These are phyloP conservation scores for Blastomyces parvus DNA, from an alignment of 2,329 filamentous ascomycete genomes.

Conservation along the genomic window DNA sequence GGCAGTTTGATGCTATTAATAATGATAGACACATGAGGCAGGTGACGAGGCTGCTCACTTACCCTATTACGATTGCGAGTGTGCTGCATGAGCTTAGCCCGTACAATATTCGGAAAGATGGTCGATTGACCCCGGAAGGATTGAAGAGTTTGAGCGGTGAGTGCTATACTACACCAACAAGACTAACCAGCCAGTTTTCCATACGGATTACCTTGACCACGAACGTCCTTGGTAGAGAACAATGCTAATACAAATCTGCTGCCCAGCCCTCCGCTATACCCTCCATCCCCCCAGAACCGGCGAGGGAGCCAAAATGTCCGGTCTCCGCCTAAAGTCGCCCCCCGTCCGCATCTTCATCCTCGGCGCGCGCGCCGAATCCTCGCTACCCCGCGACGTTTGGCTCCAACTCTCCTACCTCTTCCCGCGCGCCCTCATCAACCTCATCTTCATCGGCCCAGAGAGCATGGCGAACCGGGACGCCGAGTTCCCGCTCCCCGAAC, in stretches of 20 bases:
- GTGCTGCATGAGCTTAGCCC: conserved; percentile 90
- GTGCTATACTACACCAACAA: conserved; percentile 38
- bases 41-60: conserved; percentile 84
- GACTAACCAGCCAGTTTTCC: not conserved
- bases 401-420: conserved; percentile 90
- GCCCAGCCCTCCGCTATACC: conserved; percentile 77
- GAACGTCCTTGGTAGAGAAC: not conserved
- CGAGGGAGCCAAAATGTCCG: conserved; percentile 62
- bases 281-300: conserved; percentile 79
- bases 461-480: conserved; percentile 88
- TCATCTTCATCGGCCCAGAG: conserved; percentile 93
- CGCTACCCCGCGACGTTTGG: conserved; percentile 87
- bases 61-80: conserved; percentile 84
- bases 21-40: conserved; percentile 85
- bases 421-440: conserved; percentile 77
- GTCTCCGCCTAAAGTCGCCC: conserved; percentile 72
- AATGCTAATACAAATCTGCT: conserved; percentile 7
- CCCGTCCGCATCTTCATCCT: conserved; percentile 87
- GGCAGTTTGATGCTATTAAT: conserved; percentile 85
- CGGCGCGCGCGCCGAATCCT: conserved; percentile 94
- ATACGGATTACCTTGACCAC: not conserved
- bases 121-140: conserved; percentile 74
- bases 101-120: conserved; percentile 67
- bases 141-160: conserved; percentile 86
- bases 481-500: conserved; percentile 81